Conservation (phyloP, 768 basidiomycete genomes). For the Xerocomellus amylosporus region DNA sequence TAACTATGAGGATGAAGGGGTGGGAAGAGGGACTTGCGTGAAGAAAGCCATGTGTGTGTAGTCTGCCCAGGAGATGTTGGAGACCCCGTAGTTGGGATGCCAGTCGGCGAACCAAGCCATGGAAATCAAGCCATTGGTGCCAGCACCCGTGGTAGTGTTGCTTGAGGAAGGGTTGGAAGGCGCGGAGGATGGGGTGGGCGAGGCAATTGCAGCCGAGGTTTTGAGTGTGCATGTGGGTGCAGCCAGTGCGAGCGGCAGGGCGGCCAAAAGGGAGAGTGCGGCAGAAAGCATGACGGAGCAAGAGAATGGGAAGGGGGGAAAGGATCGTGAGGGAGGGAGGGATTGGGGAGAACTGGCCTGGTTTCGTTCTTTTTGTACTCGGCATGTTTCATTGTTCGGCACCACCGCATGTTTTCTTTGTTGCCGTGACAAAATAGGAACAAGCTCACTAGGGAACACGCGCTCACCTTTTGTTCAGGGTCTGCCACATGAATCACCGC, state of each 20-base stretch:
- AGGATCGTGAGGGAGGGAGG: slow-evolving; percentile 16
- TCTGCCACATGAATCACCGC: not conserved
- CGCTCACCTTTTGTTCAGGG: not conserved
- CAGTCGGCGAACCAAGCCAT: slow-evolving; percentile 71
- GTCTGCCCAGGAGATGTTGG: slow-evolving; percentile 58
- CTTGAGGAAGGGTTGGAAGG: slow-evolving; percentile 11
- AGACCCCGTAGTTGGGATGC: slow-evolving; percentile 49
- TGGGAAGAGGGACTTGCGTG: slow-evolving; percentile 33
- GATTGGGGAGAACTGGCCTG: not conserved
- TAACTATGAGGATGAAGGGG: not conserved
- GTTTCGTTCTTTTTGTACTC: slow-evolving; percentile 11
- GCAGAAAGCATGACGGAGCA: slow-evolving; percentile 15
- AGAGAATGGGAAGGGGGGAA: slow-evolving; percentile 9
- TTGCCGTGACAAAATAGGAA: slow-evolving; percentile 11
- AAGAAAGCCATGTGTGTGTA: slow-evolving; percentile 70
- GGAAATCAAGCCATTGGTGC: slow-evolving; percentile 38
- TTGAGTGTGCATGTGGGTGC: slow-evolving; percentile 29
- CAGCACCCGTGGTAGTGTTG: slow-evolving; percentile 18
- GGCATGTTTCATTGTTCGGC: slow-evolving; percentile 7
- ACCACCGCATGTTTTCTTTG: not conserved
- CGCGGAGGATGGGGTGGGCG: not conserved
- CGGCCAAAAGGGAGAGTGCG: slow-evolving; percentile 21
- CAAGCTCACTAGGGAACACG: not conserved
- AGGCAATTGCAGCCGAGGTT: not conserved
- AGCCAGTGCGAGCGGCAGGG: slow-evolving; percentile 27